phyloP scores from a whole-genome alignment of 75 land plant species.

The Pseudotsuga menziesii region DNA sequence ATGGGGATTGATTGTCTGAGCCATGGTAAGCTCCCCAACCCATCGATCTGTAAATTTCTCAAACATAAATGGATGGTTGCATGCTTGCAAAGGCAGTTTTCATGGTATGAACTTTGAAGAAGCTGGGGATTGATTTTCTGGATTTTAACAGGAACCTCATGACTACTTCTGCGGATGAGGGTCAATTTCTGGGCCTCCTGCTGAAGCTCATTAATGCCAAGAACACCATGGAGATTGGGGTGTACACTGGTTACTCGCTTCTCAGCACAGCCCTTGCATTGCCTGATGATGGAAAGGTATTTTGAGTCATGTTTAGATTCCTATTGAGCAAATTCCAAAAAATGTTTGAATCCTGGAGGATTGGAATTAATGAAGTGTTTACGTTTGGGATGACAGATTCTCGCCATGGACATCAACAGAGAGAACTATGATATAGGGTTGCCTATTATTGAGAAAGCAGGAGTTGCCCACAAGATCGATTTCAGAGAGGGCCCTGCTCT shows the following conservation, averaged over 20 bases:
- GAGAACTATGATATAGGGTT: conserved; percentile 63
- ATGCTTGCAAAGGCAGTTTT: neutral
- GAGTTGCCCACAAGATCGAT: conserved; percentile 71
- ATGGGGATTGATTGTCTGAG: no score
- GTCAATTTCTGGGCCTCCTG: conserved; percentile 59
- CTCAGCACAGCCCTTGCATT: conserved; percentile 78
- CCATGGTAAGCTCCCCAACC: no score
- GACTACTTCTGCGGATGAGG: conserved; percentile 77
- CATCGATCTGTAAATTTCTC: no score
- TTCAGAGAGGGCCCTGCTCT: conserved; percentile 74
- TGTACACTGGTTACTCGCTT: conserved; percentile 81
- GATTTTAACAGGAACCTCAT: conserved; percentile 14
- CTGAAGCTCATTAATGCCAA: conserved; percentile 79
- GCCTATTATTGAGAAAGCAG: conserved; percentile 61
- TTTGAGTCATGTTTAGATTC: neutral
- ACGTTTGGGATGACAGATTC: conserved; percentile 22
- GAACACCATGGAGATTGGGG: conserved; percentile 81
- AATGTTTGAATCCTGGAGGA: no score
- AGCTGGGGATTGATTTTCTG: neutral
- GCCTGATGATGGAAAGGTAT: conserved; percentile 75
- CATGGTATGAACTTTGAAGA: neutral
- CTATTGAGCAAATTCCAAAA: no score
- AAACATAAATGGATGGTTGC: no score
- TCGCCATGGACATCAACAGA: conserved; percentile 70
- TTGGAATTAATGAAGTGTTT: no score